Base-by-base conservation (phyloP, 2,329 filamentous ascomycete genomes). In the Alternaria angustiovoidea region DNA sequence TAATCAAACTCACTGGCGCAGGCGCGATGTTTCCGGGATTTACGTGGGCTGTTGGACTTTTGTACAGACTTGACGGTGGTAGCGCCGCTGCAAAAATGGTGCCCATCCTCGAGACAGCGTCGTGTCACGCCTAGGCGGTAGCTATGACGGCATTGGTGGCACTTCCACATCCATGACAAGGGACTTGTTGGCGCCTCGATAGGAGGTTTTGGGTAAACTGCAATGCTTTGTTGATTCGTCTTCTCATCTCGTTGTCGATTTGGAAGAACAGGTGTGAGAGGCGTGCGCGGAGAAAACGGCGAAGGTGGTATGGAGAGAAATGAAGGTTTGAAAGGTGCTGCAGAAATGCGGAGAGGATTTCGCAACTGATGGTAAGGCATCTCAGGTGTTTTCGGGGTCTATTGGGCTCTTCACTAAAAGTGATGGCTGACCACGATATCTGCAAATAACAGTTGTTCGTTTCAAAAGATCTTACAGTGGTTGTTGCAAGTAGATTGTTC, bases 1-100 rank as follows among this genome's bases (percentile, higher is more conserved):
- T 86, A 86, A 67, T 87, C 84, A 56, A 87, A 86, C 54, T 85
- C 82, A 41, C 78, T 81, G 0, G 73, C 72, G 61, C 85, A 87
- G 7, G 82, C 81, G 39, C 75, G 71, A 44, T 80, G 77, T 43
- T 74, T 71, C 44, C 74, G 59, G 41, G 71, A 26, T 47, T 65
- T 57, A 3, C 49, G 51, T 3, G 36, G 28, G 1, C 46, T 42
- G 3, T 36, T 32, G 1, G 61, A 38, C 16, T 68, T 65, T 2
- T 78, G 75, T 63, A 74, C 76, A 7, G 60, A 61, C 32, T 78
- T 79, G 18, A 79, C 65, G 0, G 75, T 73, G 1, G 79, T 81
- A 1, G 70, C 79, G 61, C 84, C 84, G 4, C 82, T 75, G 75
- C 85, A 87, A 77, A 85, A 86, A 60, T 76, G 74, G 69, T 87